A percentile compares a stretch with the other conserved stretches of the same genome.
These are phyloP conservation scores for Arctium minus DNA, from an alignment of 129 eudicot genomes.

Conservation along the genomic window DNA sequence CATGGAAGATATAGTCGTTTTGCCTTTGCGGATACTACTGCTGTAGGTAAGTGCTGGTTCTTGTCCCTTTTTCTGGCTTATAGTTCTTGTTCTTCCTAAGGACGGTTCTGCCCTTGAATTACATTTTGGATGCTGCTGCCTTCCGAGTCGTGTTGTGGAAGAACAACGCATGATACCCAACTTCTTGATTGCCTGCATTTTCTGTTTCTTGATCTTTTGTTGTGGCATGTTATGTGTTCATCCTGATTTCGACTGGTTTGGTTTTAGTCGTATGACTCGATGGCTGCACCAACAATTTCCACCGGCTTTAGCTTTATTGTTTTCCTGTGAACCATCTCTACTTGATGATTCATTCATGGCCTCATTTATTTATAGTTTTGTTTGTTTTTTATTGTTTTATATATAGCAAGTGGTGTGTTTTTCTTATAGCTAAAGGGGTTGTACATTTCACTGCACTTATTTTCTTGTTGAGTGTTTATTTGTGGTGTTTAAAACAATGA, in stretches of 20 bases:
- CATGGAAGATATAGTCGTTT: background rate
- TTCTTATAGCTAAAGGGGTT: background rate
- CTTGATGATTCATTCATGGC: background rate
- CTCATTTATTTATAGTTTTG: background rate
- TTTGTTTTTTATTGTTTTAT: background rate
- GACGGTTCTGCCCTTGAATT: slow-evolving; percentile 23
- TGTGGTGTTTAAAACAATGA: background rate
- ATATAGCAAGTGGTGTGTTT: background rate
- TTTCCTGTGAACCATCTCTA: background rate
- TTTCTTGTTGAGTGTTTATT: background rate
- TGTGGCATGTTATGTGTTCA: background rate
- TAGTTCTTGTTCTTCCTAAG: slow-evolving; percentile 12
- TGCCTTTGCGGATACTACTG: background rate
- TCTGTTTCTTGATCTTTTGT: background rate
- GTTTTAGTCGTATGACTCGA: background rate
- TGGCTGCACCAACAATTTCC: background rate
- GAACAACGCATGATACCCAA: background rate
- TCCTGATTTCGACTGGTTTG: background rate
- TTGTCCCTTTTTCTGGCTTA: slow-evolving; percentile 6
- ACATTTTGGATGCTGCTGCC: slow-evolving; percentile 16
- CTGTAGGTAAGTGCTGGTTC: background rate
- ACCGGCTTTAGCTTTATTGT: background rate
- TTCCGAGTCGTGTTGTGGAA: slow-evolving; percentile 1
- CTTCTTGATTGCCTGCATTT: slow-evolving; percentile 7
- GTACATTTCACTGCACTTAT: background rate